Percentiles rank a stretch among this genome's conserved stretches.
phyloP scores from a whole-genome alignment of 2,329 filamentous ascomycete species.

The Colletotrichum siamense region DNA sequence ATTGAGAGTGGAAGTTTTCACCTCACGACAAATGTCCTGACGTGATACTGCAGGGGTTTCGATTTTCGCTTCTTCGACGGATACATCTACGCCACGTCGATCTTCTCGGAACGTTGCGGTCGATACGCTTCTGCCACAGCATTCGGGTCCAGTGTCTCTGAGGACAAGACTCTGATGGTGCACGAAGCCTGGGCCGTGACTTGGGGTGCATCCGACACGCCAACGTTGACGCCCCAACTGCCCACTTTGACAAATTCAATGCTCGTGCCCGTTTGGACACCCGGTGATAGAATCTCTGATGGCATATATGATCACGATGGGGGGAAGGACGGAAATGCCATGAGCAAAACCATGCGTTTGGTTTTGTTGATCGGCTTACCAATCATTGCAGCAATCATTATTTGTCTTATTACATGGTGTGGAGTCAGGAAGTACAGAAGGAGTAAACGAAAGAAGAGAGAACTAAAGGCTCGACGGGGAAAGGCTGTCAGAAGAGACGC shows the following conservation, averaged over 20 bases:
- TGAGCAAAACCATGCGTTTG: neutral
- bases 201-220: neutral
- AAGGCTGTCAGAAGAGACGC: neutral
- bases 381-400: neutral
- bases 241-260: neutral
- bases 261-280: neutral
- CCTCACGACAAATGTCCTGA: rapidly evolving
- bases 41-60: neutral
- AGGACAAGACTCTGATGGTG: neutral
- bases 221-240: neutral
- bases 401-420: neutral
- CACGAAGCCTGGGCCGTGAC: neutral
- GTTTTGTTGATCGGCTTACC: neutral
- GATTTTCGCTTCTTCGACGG: neutral
- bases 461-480: neutral
- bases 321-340: neutral
- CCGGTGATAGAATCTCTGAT: rapidly evolving
- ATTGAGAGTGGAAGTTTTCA: neutral
- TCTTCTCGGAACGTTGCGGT: neutral
- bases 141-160: neutral
- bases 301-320: neutral
- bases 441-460: neutral
- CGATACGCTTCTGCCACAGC: neutral
- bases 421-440: neutral
- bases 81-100: neutral